Evolutionary conservation across 2,329 filamentous ascomycete species (phyloP).

Genomic region (Phoma sp.): DNA sequence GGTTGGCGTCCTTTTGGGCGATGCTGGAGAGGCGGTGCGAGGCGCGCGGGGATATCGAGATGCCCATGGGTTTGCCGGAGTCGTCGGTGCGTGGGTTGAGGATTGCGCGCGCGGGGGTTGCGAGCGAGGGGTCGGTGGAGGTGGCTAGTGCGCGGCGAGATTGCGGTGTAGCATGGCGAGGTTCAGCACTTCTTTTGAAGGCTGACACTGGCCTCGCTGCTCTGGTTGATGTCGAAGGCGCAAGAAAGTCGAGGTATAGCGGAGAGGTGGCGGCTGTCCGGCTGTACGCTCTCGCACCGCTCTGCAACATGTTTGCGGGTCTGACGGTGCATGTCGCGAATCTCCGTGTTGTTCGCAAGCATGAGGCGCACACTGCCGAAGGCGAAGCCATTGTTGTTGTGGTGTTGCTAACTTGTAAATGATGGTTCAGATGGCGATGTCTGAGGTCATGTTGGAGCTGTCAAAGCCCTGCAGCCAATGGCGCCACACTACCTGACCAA

Average conservation of each 20-base stretch:
- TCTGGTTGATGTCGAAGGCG: constrained; percentile 23
- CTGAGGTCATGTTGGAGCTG: constrained; percentile 23
- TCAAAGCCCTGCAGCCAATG: constrained; percentile 20
- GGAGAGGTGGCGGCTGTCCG: constrained; percentile 30
- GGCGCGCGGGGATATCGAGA: constrained; percentile 85
- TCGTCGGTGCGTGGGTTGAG: constrained; percentile 81
- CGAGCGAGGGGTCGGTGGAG: constrained; percentile 26
- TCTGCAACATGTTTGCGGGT: constrained; percentile 8
- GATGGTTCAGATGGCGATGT: constrained; percentile 11
- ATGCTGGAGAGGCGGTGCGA: constrained; percentile 72
- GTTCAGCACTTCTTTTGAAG: neutral
- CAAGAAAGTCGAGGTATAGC: constrained; percentile 43
- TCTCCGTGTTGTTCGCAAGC: constrained; percentile 33
- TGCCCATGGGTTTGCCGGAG: constrained; percentile 79
- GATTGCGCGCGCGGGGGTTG: constrained; percentile 45
- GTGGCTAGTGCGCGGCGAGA: constrained; percentile 46
- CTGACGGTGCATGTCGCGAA: neutral
- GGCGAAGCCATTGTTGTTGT: constrained; percentile 33
- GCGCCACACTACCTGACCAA: neutral
- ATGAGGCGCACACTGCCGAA: constrained; percentile 39
- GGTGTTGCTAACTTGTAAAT: constrained; percentile 2
- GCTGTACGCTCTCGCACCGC: constrained; percentile 28
- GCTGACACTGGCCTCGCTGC: neutral
- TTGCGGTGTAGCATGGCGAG: neutral
- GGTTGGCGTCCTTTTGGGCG: constrained; percentile 63